A percentile compares a stretch with the other conserved stretches of the same genome.
Conservation (phyloP, 805 yeast genomes). For the Kazachstania taianensis region DNA sequence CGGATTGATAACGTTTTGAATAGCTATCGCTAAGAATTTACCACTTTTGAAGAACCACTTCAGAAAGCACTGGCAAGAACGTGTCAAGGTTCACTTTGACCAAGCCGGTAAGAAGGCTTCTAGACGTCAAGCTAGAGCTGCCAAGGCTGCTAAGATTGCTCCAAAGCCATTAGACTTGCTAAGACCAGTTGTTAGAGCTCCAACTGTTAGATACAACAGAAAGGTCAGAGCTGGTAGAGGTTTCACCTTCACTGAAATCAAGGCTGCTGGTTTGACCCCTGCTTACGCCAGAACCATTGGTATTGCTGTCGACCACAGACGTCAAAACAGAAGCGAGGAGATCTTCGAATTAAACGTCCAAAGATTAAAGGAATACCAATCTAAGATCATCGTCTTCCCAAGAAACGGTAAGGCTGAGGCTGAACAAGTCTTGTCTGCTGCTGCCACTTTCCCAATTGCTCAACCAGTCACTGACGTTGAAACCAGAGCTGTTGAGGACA, state of each 20-base stretch:
- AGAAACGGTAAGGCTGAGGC: constrained; percentile 77
- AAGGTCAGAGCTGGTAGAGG: constrained; percentile 99
- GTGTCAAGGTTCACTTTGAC: constrained; percentile 99
- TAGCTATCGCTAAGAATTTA: constrained; percentile 97
- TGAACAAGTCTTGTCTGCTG: constrained; percentile 62
- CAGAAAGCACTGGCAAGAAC: constrained; percentile 99
- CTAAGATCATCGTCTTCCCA: constrained; percentile 94
- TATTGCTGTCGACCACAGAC: constrained; percentile 99
- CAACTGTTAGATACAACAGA: constrained; percentile 98
- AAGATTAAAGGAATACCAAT: constrained; percentile 92
- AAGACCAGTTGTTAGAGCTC: constrained; percentile 98
- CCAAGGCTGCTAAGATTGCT: constrained; percentile 89
- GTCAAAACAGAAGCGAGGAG: constrained; percentile 96
- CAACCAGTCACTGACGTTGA: constrained; percentile 63
- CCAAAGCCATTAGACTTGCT: constrained; percentile 95
- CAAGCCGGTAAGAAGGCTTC: constrained; percentile 99
- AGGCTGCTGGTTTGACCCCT: constrained; percentile 90
- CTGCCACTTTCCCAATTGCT: constrained; percentile 85
- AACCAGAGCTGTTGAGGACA: constrained; percentile 81
- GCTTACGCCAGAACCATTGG: constrained; percentile 98
- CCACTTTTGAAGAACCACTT: constrained; percentile 99
- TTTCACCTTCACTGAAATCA: constrained; percentile 94
- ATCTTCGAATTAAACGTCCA: constrained; percentile 89
- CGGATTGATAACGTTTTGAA: constrained; percentile 8
- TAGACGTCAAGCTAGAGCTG: constrained; percentile 89